Conservation (phyloP, 768 basidiomycete species). For the Tulasnella calospora region DNA sequence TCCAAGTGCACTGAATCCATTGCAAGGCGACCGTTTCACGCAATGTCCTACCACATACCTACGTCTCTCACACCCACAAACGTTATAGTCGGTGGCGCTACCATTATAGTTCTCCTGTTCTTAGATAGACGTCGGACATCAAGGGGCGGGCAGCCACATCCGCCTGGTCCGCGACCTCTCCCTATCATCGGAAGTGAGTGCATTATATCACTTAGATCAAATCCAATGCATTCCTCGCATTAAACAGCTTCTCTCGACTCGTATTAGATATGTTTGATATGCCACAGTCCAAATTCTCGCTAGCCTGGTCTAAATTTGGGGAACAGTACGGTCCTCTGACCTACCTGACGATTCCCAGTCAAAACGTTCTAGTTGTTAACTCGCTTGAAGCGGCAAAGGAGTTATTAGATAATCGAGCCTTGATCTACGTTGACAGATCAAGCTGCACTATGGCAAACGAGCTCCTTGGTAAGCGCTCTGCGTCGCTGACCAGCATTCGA, state of each 20-base stretch:
- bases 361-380: neutral
- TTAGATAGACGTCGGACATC: too few relatives aligned
- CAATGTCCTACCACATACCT: too few relatives aligned
- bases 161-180: neutral
- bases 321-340: slow-evolving; percentile 8
- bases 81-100: too few relatives aligned
- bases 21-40: too few relatives aligned
- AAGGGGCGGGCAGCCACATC: neutral
- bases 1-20: too few relatives aligned
- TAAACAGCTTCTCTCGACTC: neutral
- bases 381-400: neutral
- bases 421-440: neutral
- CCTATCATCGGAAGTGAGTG: neutral
- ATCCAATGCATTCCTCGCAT: too few relatives aligned
- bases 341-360: neutral
- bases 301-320: neutral
- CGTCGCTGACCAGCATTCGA: neutral
- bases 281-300: neutral
- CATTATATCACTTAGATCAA: too few relatives aligned
- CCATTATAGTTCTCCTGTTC: too few relatives aligned
- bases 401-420: neutral
- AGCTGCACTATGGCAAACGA: neutral
- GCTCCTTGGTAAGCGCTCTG: neutral
- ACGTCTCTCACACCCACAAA: too few relatives aligned
- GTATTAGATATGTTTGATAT: slow-evolving; percentile 2